Base-by-base conservation (phyloP, 2,329 filamentous ascomycete species). In the Aspergillus thermomutatus region DNA sequence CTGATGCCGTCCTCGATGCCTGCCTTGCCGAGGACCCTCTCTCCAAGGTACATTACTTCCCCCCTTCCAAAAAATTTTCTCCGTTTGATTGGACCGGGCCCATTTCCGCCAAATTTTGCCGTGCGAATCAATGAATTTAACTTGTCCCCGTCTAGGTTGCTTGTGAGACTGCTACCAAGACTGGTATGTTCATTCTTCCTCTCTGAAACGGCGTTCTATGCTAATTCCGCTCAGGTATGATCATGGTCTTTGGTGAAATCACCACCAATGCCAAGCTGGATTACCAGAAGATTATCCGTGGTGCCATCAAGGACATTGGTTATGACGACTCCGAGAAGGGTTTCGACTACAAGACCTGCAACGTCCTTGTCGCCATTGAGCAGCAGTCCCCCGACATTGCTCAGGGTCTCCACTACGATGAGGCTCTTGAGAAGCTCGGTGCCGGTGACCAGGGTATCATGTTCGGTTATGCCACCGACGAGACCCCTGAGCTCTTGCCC, bases 361-460 rank as follows among this genome's bases (percentile, higher is more conserved):
- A 97, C 83, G 86, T 99, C 74, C 87, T 97, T 69, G 92, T 97
- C 71, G 94, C 93, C 80, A 97, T 99, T 79, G 94, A 99, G 88
- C 87, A 99, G 83, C 94, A 99, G 82, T 97, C 93, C 60, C 90
- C 93, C 72, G 94, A 99, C 80, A 99, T 99, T 74, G 94, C 94
- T 69, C 94, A 97, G 83, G 94, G 94, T 85, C 91, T 99, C 56
- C 91, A 97, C 85, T 96, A 96, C 79, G 94, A 99, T 66, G 86
- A 97, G 83, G 92, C 91, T 67, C 89, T 99, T 50, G 94, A 99
- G 87, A 88, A 96, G 82, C 88, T 99, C 65, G 94, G 94, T 80
- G 94, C 94, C 63, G 94, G 94, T 89, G 94, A 99, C 81, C 94
- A 99, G 85, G 94, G 94, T 84, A 97, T 99, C 85, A 99, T 99